Conservation (phyloP, 345 rosid species). For the Citrus reticulata region DNA sequence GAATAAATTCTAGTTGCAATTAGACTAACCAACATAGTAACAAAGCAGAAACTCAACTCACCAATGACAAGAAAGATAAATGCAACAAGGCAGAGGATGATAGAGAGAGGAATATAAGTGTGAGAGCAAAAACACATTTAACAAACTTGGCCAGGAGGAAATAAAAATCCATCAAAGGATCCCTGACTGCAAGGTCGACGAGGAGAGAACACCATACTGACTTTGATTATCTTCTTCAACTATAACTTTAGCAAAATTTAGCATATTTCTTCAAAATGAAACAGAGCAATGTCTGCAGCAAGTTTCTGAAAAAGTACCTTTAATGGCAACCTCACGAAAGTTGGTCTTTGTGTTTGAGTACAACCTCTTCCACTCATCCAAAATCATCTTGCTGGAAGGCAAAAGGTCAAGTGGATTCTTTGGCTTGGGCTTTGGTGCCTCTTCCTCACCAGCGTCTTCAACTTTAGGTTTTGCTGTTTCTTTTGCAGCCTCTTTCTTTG, state of each 20-base stretch:
- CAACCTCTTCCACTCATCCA: conserved; percentile 97
- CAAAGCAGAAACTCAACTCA: neutral
- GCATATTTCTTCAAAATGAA: neutral
- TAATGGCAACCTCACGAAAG: conserved; percentile 93
- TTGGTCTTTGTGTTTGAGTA: conserved; percentile 93
- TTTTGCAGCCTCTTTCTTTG: conserved; percentile 47
- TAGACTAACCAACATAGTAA: neutral
- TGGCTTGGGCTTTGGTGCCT: conserved; percentile 76
- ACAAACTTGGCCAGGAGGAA: neutral
- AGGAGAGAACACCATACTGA: neutral
- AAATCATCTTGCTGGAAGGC: conserved; percentile 88
- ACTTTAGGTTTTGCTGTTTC: conserved; percentile 27
- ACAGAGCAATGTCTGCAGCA: neutral
- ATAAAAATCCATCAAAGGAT: neutral
- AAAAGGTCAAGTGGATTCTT: conserved; percentile 93
- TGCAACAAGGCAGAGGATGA: neutral
- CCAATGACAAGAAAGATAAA: neutral
- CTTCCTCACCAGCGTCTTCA: conserved; percentile 38
- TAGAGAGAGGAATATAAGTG: neutral
- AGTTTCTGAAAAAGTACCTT: conserved; percentile 42
- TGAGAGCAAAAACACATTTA: neutral
- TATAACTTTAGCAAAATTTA: neutral
- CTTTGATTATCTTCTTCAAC: neutral
- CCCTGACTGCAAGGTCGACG: neutral
- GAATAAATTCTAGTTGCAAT: neutral